Percentiles rank a stretch among this genome's conserved stretches.
phyloP scores from a whole-genome alignment of 177 flowering plant species.

The Vitis hybrid region DNA sequence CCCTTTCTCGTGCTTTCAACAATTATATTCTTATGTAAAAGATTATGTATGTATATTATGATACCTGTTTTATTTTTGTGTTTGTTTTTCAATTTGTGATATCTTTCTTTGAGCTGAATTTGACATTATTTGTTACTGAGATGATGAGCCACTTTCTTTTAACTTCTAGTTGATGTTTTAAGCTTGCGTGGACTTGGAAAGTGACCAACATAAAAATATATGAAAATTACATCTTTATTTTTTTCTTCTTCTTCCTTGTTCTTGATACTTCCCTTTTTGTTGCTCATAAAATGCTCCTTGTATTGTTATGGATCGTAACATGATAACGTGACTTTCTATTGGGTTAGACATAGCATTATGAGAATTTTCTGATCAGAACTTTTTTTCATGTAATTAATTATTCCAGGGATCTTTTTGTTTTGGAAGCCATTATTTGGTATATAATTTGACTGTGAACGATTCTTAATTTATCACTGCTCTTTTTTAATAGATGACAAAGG shows the following conservation, averaged over 20 bases:
- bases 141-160: too few relatives aligned
- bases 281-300: background rate
- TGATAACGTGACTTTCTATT: background rate
- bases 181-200: background rate
- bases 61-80: too few relatives aligned
- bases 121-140: too few relatives aligned
- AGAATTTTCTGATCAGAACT: background rate
- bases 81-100: too few relatives aligned
- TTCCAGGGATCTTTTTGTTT: background rate
- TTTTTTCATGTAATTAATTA: background rate
- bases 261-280: background rate
- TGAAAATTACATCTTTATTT: background rate
- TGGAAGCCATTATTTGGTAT: background rate
- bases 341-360: background rate
- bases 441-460: background rate
- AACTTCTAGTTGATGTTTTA: background rate
- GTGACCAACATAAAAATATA: background rate
- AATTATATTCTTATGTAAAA: too few relatives aligned
- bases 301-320: background rate
- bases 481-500: constrained; percentile 72
- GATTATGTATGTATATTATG: too few relatives aligned
- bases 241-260: background rate
- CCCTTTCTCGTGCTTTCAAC: too few relatives aligned
- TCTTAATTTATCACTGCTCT: background rate
- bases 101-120: too few relatives aligned